Conservation (phyloP, 495 filamentous ascomycete species). For the Patellaria atrata region DNA sequence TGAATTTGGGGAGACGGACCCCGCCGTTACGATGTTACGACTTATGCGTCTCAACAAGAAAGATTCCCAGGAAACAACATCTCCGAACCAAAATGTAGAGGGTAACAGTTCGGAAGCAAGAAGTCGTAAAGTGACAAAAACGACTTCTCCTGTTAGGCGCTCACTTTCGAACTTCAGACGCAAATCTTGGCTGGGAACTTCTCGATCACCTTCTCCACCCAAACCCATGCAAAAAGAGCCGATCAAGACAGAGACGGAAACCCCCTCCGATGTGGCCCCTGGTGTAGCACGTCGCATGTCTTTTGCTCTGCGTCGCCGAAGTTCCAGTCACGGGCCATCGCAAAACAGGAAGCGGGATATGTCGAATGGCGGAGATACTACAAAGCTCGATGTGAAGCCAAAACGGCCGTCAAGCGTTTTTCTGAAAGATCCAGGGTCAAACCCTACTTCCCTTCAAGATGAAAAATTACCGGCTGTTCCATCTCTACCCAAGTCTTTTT, state of each 20-base stretch:
- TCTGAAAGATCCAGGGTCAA: conserved; percentile 9
- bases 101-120: not conserved
- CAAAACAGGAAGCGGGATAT: conserved; percentile 7
- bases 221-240: conserved; percentile 4
- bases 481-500: conserved; percentile 41
- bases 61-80: not conserved
- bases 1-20: conserved; percentile 2
- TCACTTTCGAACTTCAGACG: conserved; percentile 16
- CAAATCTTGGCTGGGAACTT: conserved; percentile 18
- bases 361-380: not conserved
- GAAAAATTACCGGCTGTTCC: conserved; percentile 37
- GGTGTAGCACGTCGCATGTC: too few species aligned
- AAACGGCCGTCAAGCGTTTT: conserved; percentile 16
- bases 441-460: conserved; percentile 11
- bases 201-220: conserved; percentile 12
- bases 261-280: too few species aligned
- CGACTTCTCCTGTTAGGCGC: conserved; percentile 11
- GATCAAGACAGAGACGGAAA: conserved; percentile 1
- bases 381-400: conserved; percentile 10
- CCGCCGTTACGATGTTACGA: conserved; percentile 4
- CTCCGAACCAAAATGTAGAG: too few species aligned
- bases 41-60: too few species aligned
- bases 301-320: too few species aligned
- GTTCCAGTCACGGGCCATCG: conserved; percentile 7
- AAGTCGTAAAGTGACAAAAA: conserved; percentile 1